Base-by-base conservation (phyloP, 2,329 filamentous ascomycete species). In the Salinomyces thailandicus region DNA sequence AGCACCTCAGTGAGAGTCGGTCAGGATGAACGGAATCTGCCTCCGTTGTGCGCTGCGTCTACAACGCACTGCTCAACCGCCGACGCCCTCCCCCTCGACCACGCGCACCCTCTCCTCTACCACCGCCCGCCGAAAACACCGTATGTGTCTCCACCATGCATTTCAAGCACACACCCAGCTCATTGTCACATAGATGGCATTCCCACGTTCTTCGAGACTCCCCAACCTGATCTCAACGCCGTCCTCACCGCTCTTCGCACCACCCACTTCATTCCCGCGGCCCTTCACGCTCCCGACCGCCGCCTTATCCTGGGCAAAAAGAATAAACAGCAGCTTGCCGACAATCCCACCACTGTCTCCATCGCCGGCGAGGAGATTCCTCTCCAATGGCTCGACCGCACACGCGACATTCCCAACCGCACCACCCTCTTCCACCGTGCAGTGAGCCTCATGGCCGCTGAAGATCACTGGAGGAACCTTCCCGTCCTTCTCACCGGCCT, bases 231-330 rank as follows among this genome's bases (percentile, higher is more conserved):
- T 30, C 62, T 69, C 37, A 52, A 63, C 33, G 33, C 48, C 14
- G 43, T 64, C 22, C 61, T 70, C 39, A 44, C 51, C 5, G 54
- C 44, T 7, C 51, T 68, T 35, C 66, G 67, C 43, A 54, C 52
- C 31, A 62, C 62, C 34, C 49, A 68, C 46, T 58, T 69, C 39
- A 56, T 69, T 15, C 66, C 66, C 9, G 48, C 50, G 31, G 61
- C 66, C 48, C 59, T 71, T 35, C 59, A 54, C 39, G 43, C 48
- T 12, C 53, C 55, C 26, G 63, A 69, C 44, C 48, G 55, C 18
- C 52, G 58, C 39, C 58, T 69, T 18, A 60, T 69, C 44, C 67
- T 61, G 54, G 49, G 51, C 31, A 41, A 54, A 13, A 58, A 62
- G 22, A 54, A 62, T 52, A 52, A 53, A n/a, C 50, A 61, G 30